These are phyloP conservation scores for Coniferiporia sulphurascens DNA, from an alignment of 1,284 basidiomycete genomes.

Conservation along the genomic window DNA sequence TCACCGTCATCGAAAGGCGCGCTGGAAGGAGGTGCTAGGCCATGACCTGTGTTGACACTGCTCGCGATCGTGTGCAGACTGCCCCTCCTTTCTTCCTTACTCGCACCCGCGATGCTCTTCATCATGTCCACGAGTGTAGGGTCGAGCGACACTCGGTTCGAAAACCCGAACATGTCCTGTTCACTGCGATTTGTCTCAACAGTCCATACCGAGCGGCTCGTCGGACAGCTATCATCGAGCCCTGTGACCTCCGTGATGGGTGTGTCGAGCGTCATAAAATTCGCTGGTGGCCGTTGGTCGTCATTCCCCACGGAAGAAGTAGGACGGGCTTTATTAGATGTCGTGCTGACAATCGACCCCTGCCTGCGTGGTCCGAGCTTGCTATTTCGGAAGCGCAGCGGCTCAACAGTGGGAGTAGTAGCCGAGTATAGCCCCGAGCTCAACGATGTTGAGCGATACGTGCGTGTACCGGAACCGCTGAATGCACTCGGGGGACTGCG, in stretches of 20 bases:
- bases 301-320: not conserved
- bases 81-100: conserved; percentile 12
- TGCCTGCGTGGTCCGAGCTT: not conserved
- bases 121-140: conserved; percentile 12
- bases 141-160: not conserved
- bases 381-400: conserved; percentile 8
- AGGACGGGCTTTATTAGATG: not conserved
- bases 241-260: not conserved
- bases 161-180: not conserved
- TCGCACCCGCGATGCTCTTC: conserved; percentile 13
- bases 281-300: not conserved
- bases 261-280: not conserved
- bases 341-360: not conserved
- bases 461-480: not conserved
- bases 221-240: not conserved
- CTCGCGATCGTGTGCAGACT: conserved; percentile 15
- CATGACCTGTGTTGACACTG: conserved; percentile 14
- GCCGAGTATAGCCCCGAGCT: not conserved
- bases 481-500: too few relatives aligned
- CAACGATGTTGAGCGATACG: conserved; percentile 5
- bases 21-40: not conserved
- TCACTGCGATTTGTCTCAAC: not conserved
- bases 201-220: not conserved
- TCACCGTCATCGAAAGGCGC: too few relatives aligned
- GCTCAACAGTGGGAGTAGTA: conserved; percentile 5